Evolutionary conservation across 768 basidiomycete species (phyloP), one percentile per base, ranked within the genome.

Genomic region (Chiua virens): DNA sequence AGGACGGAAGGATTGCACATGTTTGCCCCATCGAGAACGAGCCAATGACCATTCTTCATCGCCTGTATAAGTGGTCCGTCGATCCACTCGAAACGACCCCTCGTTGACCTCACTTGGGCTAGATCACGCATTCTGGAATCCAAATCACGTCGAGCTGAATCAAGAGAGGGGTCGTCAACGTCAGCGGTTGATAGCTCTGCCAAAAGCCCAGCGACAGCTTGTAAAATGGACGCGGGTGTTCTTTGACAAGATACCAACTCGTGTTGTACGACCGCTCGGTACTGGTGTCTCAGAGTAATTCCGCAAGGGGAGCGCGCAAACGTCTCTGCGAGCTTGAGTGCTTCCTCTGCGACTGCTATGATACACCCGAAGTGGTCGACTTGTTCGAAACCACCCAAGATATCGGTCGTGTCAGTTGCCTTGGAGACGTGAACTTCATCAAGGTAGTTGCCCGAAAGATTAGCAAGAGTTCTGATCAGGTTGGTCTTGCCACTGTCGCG

Each of bases 371-470:
- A 70, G 34, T 64, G 47, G 65, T 93, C 89, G 23, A 87, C 82
- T 70, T 98, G 96, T 70, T 99, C 97, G 63, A 98, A 98, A 66
- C 90, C 88, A 30, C 97, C 97, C 39, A 99, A 73, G 30, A 99
- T 85, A 69, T 99, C 97, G 67, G 86, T 85, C 2, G 94, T 90
- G 66, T 99, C 97, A 3, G 91, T 93, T 8, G 90, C 86, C 51
- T 80, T 86, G 66, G 89, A 95, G 63, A 98, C 75, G 17, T 83
- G 75, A 42, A 97, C 78, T 66, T 92, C 90, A 20, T 75, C 76
- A 1, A 98, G 77, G 21, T 67, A 40, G 45, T 81, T 78, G 22
- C 97, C 96, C 30, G 81, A 80, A 34, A 85, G 70, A 45, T 81
- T 70, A 30, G 95, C 92, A 39, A 95, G 66, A 5, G 79, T 73